Evolutionary conservation across 768 basidiomycete species (phyloP), one percentile per base, ranked within the genome.

Genomic region (Cantharellus cinnabarinus): DNA sequence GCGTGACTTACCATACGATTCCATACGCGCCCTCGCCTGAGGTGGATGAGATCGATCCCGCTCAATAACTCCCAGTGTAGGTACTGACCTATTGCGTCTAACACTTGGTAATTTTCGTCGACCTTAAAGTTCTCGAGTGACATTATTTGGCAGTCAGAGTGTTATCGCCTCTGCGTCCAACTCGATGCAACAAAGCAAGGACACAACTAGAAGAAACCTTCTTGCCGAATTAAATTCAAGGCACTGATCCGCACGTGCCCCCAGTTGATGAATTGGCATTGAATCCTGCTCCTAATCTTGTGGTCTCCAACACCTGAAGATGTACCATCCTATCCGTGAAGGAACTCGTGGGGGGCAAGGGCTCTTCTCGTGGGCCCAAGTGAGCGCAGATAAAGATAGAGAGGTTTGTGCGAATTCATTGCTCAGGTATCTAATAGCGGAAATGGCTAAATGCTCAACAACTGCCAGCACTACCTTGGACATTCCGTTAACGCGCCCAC

Each of bases 401-500:
- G 90, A 93, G 74, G 90, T 89, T 57, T 7, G 10, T 54, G 10
- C 52, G 38, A 7, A 10, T 10, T 10, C 35, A 10, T 7, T 37
- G 10, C 52, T 10, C 5, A 5, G 42, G 50, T 35, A 55, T n/a
- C 38, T 50, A 3, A 15, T 57, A 39, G 15, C 53, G 53, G 53
- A 15, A 15, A 29, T 57, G 29, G 42, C 41, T 41, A 34, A 34
- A 40, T 53, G 20, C 34, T 3, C 62, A 37, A 38, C 35, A 37
- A 51, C 58, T 52, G 62, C 39, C 66, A 97, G 84, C 83, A 95
- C 71, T 98, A 98, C 69, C 80, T 98, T 2, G 93, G 93, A 3
- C 89, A 94, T 68, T 87, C 87, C 58, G 79, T 95, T 71, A 93
- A 93, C 66, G 93, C 93, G 2, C 93, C 93, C 0, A 88, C 88